Percentiles rank a stretch among this genome's conserved stretches.
Conservation (phyloP, 305 asterid genomes). For the Petunia hybrid region DNA sequence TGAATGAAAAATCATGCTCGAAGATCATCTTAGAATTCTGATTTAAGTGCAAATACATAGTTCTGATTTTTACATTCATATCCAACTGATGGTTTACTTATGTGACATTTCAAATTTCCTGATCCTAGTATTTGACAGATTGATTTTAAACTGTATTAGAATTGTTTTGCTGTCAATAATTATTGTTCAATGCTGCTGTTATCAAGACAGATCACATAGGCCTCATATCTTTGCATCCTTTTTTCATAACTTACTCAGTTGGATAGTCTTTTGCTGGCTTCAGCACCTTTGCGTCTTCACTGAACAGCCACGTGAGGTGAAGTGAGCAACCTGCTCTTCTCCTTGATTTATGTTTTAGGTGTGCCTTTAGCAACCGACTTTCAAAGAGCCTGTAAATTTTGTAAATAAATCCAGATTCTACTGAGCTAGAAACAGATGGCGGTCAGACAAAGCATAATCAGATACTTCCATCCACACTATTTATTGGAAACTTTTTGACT, state of each 20-base stretch:
- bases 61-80: not conserved
- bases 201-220: not conserved
- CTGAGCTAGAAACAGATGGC: constrained; percentile 4
- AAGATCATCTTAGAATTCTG: not conserved
- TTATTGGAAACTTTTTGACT: not conserved
- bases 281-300: not conserved
- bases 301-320: not conserved
- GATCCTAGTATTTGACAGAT: not conserved
- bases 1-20: not conserved
- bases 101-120: not conserved
- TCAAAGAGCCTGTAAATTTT: not conserved
- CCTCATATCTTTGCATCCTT: not conserved
- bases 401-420: not conserved
- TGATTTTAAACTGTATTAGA: not conserved
- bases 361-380: not conserved
- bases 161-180: not conserved
- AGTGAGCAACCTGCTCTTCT: not conserved
- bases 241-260: not conserved
- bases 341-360: not conserved
- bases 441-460: not conserved
- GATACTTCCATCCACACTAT: not conserved
- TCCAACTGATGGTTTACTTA: not conserved
- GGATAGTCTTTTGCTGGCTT: not conserved
- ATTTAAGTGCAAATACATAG: not conserved
- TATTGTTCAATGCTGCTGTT: not conserved